Conservation (phyloP, 1,139 yeast genomes). For the Hansenula sp. region DNA sequence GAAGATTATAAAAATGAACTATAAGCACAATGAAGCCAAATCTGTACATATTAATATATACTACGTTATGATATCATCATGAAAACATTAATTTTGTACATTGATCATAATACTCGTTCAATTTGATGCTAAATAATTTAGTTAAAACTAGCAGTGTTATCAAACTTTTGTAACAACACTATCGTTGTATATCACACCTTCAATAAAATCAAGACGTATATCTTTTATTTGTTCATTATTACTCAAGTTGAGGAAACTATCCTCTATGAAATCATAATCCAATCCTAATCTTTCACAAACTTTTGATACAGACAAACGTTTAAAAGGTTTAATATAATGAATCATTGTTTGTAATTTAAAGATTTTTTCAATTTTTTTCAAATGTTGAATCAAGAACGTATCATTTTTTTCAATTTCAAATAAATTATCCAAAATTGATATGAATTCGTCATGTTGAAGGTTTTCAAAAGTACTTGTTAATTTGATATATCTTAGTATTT, state of each 20-base stretch:
- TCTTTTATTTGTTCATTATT: constrained; percentile 40
- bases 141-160: no score
- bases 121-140: no score
- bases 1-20: not conserved
- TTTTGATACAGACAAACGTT: constrained; percentile 28
- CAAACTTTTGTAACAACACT: not conserved
- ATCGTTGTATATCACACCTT: constrained; percentile 24
- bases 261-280: constrained; percentile 32
- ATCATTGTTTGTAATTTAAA: constrained; percentile 32
- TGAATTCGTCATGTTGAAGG: constrained; percentile 32
- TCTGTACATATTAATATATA: no score
- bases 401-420: constrained; percentile 23
- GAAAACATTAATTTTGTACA: no score
- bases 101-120: no score
- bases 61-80: no score
- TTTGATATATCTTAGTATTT: constrained; percentile 31
- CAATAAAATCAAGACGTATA: constrained; percentile 43
- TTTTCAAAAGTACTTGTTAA: constrained; percentile 34
- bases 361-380: constrained; percentile 28
- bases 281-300: constrained; percentile 25
- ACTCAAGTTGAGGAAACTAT: constrained; percentile 38
- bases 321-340: constrained; percentile 35
- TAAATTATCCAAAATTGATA: constrained; percentile 21
- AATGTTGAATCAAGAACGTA: constrained; percentile 26
- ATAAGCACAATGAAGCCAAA: not conserved